Conservation (phyloP, 805 yeast genomes). For the Wickerhamiella musiphila region DNA sequence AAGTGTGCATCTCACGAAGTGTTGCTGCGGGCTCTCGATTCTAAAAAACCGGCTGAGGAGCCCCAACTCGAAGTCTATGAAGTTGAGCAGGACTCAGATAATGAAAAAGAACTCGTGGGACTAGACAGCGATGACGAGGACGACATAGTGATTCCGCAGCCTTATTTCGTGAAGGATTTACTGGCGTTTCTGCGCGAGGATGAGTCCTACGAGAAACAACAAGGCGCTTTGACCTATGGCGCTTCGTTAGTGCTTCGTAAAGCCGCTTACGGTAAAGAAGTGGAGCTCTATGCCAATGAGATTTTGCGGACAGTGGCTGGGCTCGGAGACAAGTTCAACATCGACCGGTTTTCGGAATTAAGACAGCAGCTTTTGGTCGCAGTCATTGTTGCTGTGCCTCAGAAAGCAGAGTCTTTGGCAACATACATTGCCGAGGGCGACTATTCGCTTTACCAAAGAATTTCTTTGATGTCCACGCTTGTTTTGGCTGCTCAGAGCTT, state of each 20-base stretch:
- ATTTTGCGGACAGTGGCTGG: constrained; percentile 36
- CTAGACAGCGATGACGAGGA: constrained; percentile 18
- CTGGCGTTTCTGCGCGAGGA: constrained; percentile 33
- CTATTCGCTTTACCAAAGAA: constrained; percentile 61
- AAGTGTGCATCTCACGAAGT: constrained; percentile 7
- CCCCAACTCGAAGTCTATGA: neutral
- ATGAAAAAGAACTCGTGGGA: constrained; percentile 15
- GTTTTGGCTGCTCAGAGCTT: constrained; percentile 61
- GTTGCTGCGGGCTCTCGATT: too few relatives aligned
- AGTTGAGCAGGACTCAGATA: constrained; percentile 15
- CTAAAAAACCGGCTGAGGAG: neutral
- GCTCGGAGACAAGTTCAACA: constrained; percentile 38
- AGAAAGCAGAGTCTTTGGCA: constrained; percentile 25
- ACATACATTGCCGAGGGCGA: constrained; percentile 49
- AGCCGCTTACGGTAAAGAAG: constrained; percentile 39
- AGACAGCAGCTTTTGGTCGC: constrained; percentile 50
- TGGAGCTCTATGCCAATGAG: constrained; percentile 37
- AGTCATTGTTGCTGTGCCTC: constrained; percentile 38
- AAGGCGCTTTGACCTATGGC: constrained; percentile 32
- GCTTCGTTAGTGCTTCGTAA: constrained; percentile 53
- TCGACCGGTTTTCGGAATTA: constrained; percentile 42
- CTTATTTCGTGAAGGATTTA: constrained; percentile 60
- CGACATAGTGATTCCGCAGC: constrained; percentile 26
- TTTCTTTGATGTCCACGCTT: constrained; percentile 47
- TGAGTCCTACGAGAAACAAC: constrained; percentile 34